Evolutionary conservation across 805 yeast species (phyloP).

Genomic region (Cyberlindnera maclurae): DNA sequence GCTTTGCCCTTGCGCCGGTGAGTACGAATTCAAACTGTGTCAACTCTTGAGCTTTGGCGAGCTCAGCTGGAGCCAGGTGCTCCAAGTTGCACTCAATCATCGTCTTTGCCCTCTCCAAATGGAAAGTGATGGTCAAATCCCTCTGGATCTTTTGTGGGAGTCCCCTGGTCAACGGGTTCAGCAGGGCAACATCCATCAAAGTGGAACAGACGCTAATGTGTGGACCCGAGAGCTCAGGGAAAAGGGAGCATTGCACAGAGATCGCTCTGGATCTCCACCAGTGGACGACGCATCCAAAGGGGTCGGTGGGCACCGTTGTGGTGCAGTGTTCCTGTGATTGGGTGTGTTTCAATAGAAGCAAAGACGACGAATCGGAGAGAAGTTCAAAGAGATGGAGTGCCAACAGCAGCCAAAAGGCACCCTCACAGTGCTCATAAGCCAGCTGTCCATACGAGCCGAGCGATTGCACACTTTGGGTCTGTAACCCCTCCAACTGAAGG

Average conservation of each 20-base stretch:
- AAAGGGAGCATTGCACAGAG: constrained; percentile 55
- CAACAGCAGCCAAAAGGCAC: constrained; percentile 39
- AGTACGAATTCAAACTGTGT: constrained; percentile 57
- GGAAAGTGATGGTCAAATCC: constrained; percentile 39
- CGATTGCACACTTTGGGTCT: constrained; percentile 26
- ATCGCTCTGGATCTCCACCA: constrained; percentile 79
- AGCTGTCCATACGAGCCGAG: constrained; percentile 60
- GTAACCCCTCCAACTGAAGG: constrained; percentile 20
- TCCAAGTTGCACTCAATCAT: constrained; percentile 60
- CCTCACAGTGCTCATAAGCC: constrained; percentile 54
- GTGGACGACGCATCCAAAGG: constrained; percentile 36
- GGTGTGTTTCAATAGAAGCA: constrained; percentile 22
- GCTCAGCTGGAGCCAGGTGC: constrained; percentile 46
- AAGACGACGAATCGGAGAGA: constrained; percentile 26
- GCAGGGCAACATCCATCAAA: constrained; percentile 23
- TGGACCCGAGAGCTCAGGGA: constrained; percentile 53
- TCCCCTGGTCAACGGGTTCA: constrained; percentile 13
- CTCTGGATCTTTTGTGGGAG: constrained; percentile 27
- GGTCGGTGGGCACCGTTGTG: constrained; percentile 7
- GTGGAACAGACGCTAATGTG: constrained; percentile 30
- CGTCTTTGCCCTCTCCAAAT: constrained; percentile 62
- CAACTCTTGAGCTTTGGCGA: constrained; percentile 48
- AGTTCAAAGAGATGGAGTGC: constrained; percentile 38
- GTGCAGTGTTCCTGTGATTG: constrained; percentile 26
- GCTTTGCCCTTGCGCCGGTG: constrained; percentile 83